Evolutionary conservation across 169 alveolate species (phyloP), one percentile per base, ranked within the genome.

Genomic region (Cryptosporidium felis): DNA sequence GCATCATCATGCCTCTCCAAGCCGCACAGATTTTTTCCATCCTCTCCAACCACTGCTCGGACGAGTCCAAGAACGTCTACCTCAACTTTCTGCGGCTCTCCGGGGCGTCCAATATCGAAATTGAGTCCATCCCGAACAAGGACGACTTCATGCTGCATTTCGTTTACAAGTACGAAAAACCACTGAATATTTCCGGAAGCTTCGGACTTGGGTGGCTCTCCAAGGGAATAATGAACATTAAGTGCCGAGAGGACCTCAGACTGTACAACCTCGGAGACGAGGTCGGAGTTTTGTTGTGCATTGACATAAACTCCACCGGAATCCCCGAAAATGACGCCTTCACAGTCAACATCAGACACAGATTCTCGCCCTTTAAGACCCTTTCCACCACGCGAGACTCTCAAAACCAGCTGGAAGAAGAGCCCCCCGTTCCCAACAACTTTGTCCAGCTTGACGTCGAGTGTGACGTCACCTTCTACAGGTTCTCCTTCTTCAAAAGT

Each of bases 301-400:
- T 74, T 16, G 85, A 74, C 28, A 32, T 74, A 10, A 74, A 49
- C 44, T 74, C 85, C 5, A 74, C 74, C 10, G 85, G 85, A 14
- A 74, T 74, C n/a, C 85, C 85, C 14, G 85, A 74, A 38, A 74
- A 53, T 53, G 85, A 74, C 41, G 85, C 85, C 0, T 74, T 74
- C 26, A 74, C 65, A 10, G 67, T 74, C 5, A 74, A 53, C 56
- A 51, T 74, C 1, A 74, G 85, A 53, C 85, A 74, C 53, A 21
- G 85, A 18, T 74, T 74, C 30, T 53, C 85, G 1, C 85, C 85
- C 12, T 49, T 74, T 32, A 46, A 16, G 36, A 66, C 62, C 1
- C 12, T 66, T 16, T n/a, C n/a, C n/a, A n/a, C n/a, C n/a, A n/a
- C n/a, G n/a, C n/a, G n/a, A n/a, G n/a, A n/a, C n/a, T n/a, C 6